Base-by-base conservation (phyloP, 2,329 filamentous ascomycete species). In the Penicillium sp. region DNA sequence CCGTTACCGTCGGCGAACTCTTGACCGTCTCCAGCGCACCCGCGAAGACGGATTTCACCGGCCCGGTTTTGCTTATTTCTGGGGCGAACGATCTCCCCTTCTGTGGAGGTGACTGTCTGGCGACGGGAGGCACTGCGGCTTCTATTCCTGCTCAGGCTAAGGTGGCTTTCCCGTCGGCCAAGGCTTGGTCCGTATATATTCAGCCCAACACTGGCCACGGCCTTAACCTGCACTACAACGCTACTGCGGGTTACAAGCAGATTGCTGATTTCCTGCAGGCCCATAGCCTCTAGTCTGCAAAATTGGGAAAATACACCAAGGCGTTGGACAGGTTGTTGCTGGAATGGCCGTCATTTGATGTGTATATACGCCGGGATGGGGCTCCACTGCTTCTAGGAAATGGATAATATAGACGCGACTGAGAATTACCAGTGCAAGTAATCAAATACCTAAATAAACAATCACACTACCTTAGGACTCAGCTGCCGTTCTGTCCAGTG, bases 221-320 rank as follows among this genome's bases (percentile, higher is more conserved):
- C 4, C 43, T 62, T n/a, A 56, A 59, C 32, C 16, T 61, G 40
- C 59, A 60, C 25, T 45, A 57, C 14, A 59, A 58, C 36, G 51
- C 55, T 10, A 56, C 52, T 2, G 56, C 25, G 5, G 51, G 48
- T 11, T 60, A 58, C 36, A 42, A 53, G 33, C 36, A 47, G 27
- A 53, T 48, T 13, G 19, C 36, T 16, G 29, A 45, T n/a, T 47
- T 42, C 18, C 21, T 50, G 25, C 28, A 15, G 4, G 6, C 16
- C 3, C 15, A 33, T 20, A 17, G 17, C 7, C 17, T 33, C 6
- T 28, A n/a, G n/a, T n/a, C n/a, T n/a, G n/a, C n/a, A n/a, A n/a
- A n/a, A n/a, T n/a, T n/a, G n/a, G n/a, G n/a, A n/a, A n/a, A n/a
- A n/a, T n/a, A n/a, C n/a, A n/a, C n/a, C n/a, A n/a, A n/a, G n/a